Percentiles rank a stretch among this genome's conserved stretches.
phyloP scores from a whole-genome alignment of 2,329 filamentous ascomycete genomes.

The Trichoderma aggressivum region DNA sequence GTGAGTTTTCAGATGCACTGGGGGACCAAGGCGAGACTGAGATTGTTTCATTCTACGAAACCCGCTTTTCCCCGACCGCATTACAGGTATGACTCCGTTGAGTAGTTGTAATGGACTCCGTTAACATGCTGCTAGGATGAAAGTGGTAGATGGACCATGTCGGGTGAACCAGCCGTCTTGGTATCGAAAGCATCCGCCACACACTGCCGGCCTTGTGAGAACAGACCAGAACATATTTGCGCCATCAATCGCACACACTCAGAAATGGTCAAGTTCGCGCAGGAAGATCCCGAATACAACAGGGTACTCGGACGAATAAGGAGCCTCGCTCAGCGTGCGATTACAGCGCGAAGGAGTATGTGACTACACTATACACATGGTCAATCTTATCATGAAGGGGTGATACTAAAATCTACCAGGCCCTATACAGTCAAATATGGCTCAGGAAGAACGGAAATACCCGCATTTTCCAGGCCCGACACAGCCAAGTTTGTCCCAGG shows the following conservation, averaged over 20 bases:
- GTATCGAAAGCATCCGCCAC: neutral
- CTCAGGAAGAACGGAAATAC: conserved; percentile 19
- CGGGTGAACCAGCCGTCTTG: neutral
- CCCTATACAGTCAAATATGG: neutral
- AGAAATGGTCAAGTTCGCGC: neutral
- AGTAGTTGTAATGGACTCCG: no score
- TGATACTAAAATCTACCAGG: neutral
- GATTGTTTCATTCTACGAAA: neutral
- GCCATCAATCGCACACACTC: neutral
- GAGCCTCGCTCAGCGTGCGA: neutral
- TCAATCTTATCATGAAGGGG: neutral
- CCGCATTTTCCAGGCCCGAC: neutral
- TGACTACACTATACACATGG: neutral
- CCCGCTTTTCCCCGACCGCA: neutral
- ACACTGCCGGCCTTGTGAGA: neutral
- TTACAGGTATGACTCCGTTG: neutral
- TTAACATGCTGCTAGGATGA: neutral
- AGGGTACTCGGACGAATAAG: neutral
- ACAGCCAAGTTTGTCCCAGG: neutral
- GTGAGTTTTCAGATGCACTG: neutral
- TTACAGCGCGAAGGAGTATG: neutral
- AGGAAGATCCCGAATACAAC: neutral
- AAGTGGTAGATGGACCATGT: neutral
- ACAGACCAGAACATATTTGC: neutral
- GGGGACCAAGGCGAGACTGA: neutral